Evolutionary conservation across 495 filamentous ascomycete species (phyloP), one percentile per base, ranked within the genome.

Genomic region (Echria macrotheca): DNA sequence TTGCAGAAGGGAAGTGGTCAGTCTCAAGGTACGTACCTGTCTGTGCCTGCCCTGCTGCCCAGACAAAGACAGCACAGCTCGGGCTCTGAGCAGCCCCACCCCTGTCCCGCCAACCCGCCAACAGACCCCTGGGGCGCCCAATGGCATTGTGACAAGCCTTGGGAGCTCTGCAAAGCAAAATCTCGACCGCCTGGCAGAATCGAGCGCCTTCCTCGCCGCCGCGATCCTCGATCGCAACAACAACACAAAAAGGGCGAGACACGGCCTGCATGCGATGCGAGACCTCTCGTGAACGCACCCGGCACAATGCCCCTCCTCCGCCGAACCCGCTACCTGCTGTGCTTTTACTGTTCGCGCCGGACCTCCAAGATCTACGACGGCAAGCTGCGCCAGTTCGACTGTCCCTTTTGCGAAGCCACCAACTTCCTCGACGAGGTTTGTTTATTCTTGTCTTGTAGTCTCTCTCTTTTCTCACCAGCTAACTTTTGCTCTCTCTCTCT

Each of bases 341-440:
- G 87, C 71, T 89, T 89, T 69, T 89, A 87, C 60, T 93, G 87
- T 63, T 82, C 83, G 57, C 63, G 65, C 62, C 80, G 70, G 52
- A 83, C 84, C 21, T 67, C 73, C 14, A 71, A 79, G 32, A 66
- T 67, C 44, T 73, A 75, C 43, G 71, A 74, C 53, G 73, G 74
- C 41, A 58, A 64, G 24, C 58, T 80, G 19, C 61, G 74, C 49
- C 74, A 79, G 60, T 93, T 86, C 68, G 71, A 79, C 14, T 95
- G 89, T 58, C 59, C 73, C 9, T 69, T 79, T 46, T 95, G 89
- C 69, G 86, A 89, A 52, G 83, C 87, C 17, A 79, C 83, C 48
- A 96, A 95, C 67, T 87, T 83, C 67, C 69, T 94, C 7, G 90
- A 96, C 59, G n/a, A n/a, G n/a, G n/a, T n/a, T n/a, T n/a, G n/a